Evolutionary conservation across 495 filamentous ascomycete genomes (phyloP).

Genomic region (Penicillium flavigenum): DNA sequence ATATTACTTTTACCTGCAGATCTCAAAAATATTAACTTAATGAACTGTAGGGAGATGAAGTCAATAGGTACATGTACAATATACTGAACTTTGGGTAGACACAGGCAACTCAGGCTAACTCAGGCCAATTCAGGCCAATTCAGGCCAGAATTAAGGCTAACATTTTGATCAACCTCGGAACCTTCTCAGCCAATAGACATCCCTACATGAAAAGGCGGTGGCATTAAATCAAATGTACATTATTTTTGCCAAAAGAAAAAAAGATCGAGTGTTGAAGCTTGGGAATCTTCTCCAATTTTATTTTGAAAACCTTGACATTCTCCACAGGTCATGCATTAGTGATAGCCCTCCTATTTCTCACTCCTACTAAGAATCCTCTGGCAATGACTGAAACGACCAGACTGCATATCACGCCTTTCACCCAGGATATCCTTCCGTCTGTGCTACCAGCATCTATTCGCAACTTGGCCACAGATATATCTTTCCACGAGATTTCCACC

Average conservation of each 20-base stretch:
- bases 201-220: constrained; percentile 3
- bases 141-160: constrained; percentile 3
- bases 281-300: background rate
- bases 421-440: constrained; percentile 62
- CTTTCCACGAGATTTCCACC: constrained; percentile 77
- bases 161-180: background rate
- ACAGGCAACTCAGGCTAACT: too few species aligned
- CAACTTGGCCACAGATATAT: constrained; percentile 69
- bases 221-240: constrained; percentile 2
- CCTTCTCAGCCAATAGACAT: background rate
- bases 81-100: background rate
- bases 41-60: too few species aligned
- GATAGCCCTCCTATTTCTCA: background rate
- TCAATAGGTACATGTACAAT: background rate
- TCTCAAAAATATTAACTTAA: background rate
- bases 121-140: background rate
- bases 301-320: background rate
- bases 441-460: constrained; percentile 68
- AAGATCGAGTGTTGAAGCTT: constrained; percentile 6
- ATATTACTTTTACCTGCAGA: background rate
- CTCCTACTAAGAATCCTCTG: constrained; percentile 11
- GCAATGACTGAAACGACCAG: constrained; percentile 48
- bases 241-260: constrained; percentile 13
- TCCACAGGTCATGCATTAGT: constrained; percentile 1
- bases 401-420: constrained; percentile 85